Evolutionary conservation across 441 rosid species (phyloP).

Genomic region (Gossypium aridum): DNA sequence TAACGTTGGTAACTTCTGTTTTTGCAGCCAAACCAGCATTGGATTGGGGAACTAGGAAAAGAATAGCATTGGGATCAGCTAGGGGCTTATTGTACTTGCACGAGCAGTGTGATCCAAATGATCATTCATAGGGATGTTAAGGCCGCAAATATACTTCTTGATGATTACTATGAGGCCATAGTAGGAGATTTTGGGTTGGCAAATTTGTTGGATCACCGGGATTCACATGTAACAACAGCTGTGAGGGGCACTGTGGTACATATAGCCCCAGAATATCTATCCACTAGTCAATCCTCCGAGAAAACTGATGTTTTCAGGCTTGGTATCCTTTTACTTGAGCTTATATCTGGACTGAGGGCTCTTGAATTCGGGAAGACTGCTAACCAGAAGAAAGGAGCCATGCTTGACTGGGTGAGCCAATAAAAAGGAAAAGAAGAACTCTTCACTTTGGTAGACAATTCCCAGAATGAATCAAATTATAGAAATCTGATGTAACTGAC

Average conservation of each 20-base stretch:
- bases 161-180: conserved; percentile 73
- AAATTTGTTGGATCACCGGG: conserved; percentile 76
- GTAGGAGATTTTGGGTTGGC: conserved; percentile 93
- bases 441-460: neutral
- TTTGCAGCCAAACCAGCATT: conserved; percentile 61
- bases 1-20: conserved; percentile 1
- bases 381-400: conserved; percentile 76
- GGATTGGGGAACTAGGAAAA: conserved; percentile 87
- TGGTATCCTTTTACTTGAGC: conserved; percentile 78
- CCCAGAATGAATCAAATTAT: neutral
- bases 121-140: conserved; percentile 86
- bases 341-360: conserved; percentile 76
- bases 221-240: conserved; percentile 85
- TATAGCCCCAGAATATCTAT: conserved; percentile 89
- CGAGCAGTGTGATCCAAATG: conserved; percentile 78
- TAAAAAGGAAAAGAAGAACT: neutral
- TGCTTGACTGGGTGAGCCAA: conserved; percentile 77
- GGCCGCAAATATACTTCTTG: conserved; percentile 90
- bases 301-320: conserved; percentile 94
- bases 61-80: conserved; percentile 80
- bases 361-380: conserved; percentile 75
- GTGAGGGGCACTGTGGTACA: conserved; percentile 94
- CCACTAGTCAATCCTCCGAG: conserved; percentile 92
- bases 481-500: neutral
- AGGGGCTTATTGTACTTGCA: conserved; percentile 78